phyloP scores from a whole-genome alignment of 495 filamentous ascomycete species.

The Lasiosphaeria ovina region DNA sequence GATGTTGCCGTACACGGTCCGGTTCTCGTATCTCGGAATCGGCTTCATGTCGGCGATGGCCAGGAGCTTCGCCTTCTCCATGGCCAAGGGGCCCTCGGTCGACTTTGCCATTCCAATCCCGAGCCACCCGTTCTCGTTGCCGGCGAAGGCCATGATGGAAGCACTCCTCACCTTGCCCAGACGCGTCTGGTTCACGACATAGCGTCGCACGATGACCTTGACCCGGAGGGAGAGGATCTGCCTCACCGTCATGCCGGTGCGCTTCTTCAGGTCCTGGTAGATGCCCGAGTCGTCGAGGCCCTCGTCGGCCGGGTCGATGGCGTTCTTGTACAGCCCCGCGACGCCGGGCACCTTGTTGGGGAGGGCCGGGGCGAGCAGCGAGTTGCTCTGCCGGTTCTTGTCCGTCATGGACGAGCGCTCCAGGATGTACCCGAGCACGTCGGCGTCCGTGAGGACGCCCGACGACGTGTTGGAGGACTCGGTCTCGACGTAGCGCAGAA shows the following conservation, averaged over 20 bases:
- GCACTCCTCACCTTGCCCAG: constrained; percentile 81
- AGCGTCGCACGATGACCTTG: constrained; percentile 67
- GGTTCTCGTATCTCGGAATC: constrained; percentile 80
- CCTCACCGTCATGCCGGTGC: constrained; percentile 61
- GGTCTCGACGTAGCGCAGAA: constrained; percentile 29
- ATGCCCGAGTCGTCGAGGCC: constrained; percentile 41
- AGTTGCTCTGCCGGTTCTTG: constrained; percentile 32
- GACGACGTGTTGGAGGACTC: constrained; percentile 45
- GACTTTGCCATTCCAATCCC: constrained; percentile 90
- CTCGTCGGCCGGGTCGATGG: constrained; percentile 41
- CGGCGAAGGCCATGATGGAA: constrained; percentile 73
- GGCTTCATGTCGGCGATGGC: constrained; percentile 87
- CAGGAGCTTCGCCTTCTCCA: constrained; percentile 63
- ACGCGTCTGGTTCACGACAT: constrained; percentile 89
- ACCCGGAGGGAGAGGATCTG: constrained; percentile 55
- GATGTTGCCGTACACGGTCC: constrained; percentile 87
- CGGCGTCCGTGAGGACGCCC: constrained; percentile 45
- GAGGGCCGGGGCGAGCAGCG: constrained; percentile 42
- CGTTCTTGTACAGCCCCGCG: constrained; percentile 47
- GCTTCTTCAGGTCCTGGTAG: constrained; percentile 56
- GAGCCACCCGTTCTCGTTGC: constrained; percentile 78
- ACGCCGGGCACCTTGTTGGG: constrained; percentile 46
- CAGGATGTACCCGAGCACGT: constrained; percentile 42
- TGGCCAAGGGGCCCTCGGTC: constrained; percentile 63
- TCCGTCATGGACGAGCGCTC: constrained; percentile 40